phyloP scores from a whole-genome alignment of 2,329 filamentous ascomycete species.

The Colletotrichum sp. region DNA sequence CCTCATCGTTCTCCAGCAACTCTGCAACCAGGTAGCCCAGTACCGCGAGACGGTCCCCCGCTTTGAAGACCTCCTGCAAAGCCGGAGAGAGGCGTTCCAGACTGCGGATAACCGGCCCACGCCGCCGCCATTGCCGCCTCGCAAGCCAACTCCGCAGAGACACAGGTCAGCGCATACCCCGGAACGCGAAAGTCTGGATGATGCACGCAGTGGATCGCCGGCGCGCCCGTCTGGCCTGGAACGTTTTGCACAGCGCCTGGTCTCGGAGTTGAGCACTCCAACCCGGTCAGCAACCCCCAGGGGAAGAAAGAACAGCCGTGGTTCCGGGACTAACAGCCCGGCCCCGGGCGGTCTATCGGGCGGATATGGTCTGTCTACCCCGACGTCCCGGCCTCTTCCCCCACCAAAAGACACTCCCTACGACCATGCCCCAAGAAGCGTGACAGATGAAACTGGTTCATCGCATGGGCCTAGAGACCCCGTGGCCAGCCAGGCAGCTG shows the following conservation, averaged over 20 bases:
- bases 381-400: slow-evolving; percentile 38
- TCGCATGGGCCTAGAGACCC: slow-evolving; percentile 23
- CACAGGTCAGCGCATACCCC: slow-evolving; percentile 35
- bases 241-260: slow-evolving; percentile 65
- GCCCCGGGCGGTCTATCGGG: slow-evolving; percentile 31
- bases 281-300: slow-evolving; percentile 55
- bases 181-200: slow-evolving; percentile 50
- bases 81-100: slow-evolving; percentile 67
- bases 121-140: slow-evolving; percentile 28
- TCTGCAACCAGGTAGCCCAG: slow-evolving; percentile 65
- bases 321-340: slow-evolving; percentile 33
- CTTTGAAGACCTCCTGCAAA: slow-evolving; percentile 75
- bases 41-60: slow-evolving; percentile 71
- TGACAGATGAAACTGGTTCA: slow-evolving; percentile 23
- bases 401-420: slow-evolving; percentile 49
- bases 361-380: slow-evolving; percentile 33
- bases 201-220: slow-evolving; percentile 53
- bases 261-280: slow-evolving; percentile 63
- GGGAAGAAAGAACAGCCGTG: slow-evolving; percentile 50
- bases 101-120: slow-evolving; percentile 54
- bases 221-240: slow-evolving; percentile 61
- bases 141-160: slow-evolving; percentile 22
- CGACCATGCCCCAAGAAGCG: slow-evolving; percentile 37
- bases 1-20: slow-evolving; percentile 60
- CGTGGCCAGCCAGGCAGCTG: slow-evolving; percentile 58